Base-by-base conservation (phyloP, 2,329 filamentous ascomycete genomes). In the Arthroderma sp. region DNA sequence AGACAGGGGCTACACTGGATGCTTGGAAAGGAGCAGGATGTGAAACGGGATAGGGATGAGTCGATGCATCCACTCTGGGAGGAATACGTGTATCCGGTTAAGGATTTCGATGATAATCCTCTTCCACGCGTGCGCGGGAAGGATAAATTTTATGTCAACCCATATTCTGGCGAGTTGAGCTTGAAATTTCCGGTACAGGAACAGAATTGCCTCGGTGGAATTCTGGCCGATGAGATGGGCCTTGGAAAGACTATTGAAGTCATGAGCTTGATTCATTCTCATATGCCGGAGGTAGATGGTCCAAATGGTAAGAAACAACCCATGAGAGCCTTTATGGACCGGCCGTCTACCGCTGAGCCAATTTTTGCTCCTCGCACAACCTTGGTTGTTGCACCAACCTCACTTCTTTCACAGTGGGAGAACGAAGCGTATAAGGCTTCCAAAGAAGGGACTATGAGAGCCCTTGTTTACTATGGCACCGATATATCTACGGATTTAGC, bases 21-120 rank as follows among this genome's bases (percentile, higher is more conserved):
- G 87, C 72, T 96, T 51, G 75, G 80, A 4, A 96, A 96, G 60
- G 91, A 98, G 61, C 89, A 80, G 55, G 79, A 93, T 51, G 74
- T 83, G 50, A 80, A 78, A 52, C 74, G 77, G 7, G 74, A 78
- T 33, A 77, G 79, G 44, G 80, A 88, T 55, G 70, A 71, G 3
- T 95, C 87, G 0, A 94, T 98, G 86, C 88, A 98, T 63, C 91
- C 91, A 0, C 64, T 98, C 0, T 98, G 91, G 91, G 91, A 98
- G 64, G 86, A 96, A 59, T 98, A 98, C 55, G 62, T 68, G 1
- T 98, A 88, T 87, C 91, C 91, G 0, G 69, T 70, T 0, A 87
- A 88, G 58, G 91, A 98, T 63, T 80, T 83, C 33, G 84, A 96
- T 53, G 88, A 91, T 52, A 77, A 83, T 36, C 76, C 82, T 4